phyloP scores from a whole-genome alignment of 495 filamentous ascomycete species.

The Podospora sp. region DNA sequence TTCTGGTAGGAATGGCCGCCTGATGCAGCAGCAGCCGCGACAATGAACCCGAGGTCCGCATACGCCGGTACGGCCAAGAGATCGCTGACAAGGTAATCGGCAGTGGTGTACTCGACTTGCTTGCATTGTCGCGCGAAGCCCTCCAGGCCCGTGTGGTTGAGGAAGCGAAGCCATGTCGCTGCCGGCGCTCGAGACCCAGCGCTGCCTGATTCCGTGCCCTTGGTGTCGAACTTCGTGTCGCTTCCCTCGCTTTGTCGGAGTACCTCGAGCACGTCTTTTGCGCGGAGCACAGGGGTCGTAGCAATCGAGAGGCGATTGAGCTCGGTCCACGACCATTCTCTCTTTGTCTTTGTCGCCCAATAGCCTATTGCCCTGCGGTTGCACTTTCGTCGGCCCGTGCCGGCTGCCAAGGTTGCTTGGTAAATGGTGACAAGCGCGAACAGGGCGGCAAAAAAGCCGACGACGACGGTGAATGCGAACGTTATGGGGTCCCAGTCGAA shows the following conservation, averaged over 20 bases:
- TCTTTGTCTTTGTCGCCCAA: background rate
- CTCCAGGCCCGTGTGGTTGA: background rate
- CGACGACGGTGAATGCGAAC: background rate
- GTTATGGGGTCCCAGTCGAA: background rate
- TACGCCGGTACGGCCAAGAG: background rate
- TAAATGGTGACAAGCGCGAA: background rate
- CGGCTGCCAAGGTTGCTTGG: background rate
- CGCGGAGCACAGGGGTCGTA: background rate
- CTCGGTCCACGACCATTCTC: background rate
- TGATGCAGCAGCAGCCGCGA: background rate
- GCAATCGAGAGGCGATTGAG: background rate
- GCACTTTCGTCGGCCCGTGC: background rate
- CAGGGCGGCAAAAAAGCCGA: background rate
- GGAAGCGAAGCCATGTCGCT: background rate
- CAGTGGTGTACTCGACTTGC: background rate
- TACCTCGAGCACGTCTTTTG: background rate
- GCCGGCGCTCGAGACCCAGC: background rate
- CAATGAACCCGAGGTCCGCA: background rate
- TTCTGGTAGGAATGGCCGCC: background rate
- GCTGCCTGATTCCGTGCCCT: background rate
- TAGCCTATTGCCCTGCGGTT: background rate
- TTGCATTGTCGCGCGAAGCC: background rate
- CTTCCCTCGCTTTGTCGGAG: background rate
- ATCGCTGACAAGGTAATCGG: background rate
- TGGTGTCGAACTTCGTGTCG: background rate